phyloP scores from a whole-genome alignment of 495 filamentous ascomycete species.

The Jackrogersella multiformis region DNA sequence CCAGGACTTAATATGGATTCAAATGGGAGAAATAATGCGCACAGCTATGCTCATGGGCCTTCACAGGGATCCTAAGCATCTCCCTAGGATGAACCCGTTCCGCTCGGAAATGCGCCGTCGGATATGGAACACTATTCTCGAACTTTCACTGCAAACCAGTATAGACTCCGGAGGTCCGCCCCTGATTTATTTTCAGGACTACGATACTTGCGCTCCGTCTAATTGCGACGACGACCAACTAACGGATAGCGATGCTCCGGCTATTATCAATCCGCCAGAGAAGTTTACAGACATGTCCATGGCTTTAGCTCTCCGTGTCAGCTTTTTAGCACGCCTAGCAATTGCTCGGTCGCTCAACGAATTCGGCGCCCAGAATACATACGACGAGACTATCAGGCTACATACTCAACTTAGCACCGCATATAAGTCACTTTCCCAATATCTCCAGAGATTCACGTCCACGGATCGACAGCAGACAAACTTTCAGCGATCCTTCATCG shows the following conservation, averaged over 20 bases:
- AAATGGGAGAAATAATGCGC: slow-evolving; percentile 25
- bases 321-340: slow-evolving; percentile 57
- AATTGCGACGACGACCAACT: slow-evolving; percentile 60
- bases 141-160: slow-evolving; percentile 57
- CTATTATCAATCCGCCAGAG: slow-evolving; percentile 44
- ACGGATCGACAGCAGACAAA: slow-evolving; percentile 38
- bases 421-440: slow-evolving; percentile 50
- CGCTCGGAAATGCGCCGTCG: slow-evolving; percentile 68
- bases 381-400: slow-evolving; percentile 46
- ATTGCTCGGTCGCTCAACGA: slow-evolving; percentile 60
- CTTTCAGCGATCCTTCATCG: slow-evolving; percentile 52
- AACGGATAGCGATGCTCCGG: slow-evolving; percentile 30
- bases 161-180: slow-evolving; percentile 64
- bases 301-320: slow-evolving; percentile 56
- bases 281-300: slow-evolving; percentile 57
- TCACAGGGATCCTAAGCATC: slow-evolving; percentile 40
- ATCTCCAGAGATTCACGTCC: slow-evolving; percentile 47
- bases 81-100: slow-evolving; percentile 43
- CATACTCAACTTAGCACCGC: slow-evolving; percentile 51
- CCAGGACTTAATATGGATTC: slow-evolving; percentile 52
- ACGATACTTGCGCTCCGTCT: slow-evolving; percentile 59
- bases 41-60: slow-evolving; percentile 40
- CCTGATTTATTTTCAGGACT: slow-evolving; percentile 52
- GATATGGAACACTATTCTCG: slow-evolving; percentile 65
- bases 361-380: slow-evolving; percentile 47